These are phyloP conservation scores for Inga leiocalycina DNA, from an alignment of 306 rosid species.

Conservation along the genomic window DNA sequence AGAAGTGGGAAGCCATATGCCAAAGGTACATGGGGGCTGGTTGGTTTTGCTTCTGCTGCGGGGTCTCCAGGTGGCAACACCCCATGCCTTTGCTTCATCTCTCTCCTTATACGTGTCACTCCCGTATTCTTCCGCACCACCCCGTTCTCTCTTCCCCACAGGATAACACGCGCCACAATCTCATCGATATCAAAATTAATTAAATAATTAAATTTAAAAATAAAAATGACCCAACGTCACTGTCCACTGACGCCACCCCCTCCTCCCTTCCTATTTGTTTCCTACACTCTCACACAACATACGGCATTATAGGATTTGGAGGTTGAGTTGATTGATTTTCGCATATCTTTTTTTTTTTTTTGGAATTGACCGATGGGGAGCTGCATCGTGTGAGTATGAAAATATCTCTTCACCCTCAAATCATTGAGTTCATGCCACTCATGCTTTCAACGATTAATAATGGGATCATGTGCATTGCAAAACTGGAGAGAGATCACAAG, in stretches of 20 bases:
- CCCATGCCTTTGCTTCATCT: constrained; percentile 17
- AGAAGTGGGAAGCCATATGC: constrained; percentile 3
- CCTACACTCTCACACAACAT: too few relatives aligned
- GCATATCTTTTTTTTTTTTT: too few relatives aligned
- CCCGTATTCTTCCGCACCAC: not conserved
- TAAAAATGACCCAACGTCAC: not conserved
- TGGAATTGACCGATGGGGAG: not conserved
- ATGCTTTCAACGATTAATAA: not conserved
- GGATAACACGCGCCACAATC: not conserved
- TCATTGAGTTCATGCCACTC: not conserved
- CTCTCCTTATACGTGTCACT: constrained; percentile 21
- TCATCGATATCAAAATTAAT: not conserved
- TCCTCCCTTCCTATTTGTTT: too few relatives aligned
- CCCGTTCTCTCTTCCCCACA: not conserved
- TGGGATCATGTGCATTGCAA: not conserved
- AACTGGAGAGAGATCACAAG: not conserved
- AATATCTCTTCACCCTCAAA: not conserved
- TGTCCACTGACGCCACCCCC: not conserved
- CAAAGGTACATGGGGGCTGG: constrained; percentile 20
- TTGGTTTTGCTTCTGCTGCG: not conserved
- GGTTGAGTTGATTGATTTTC: too few relatives aligned
- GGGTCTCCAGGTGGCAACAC: constrained; percentile 38
- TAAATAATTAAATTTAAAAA: too few relatives aligned
- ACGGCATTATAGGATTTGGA: too few relatives aligned
- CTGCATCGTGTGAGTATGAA: not conserved